A percentile compares a stretch with the other conserved stretches of the same genome.
phyloP scores from a whole-genome alignment of 2,329 filamentous ascomycete genomes.

The Diaporthe sp. region DNA sequence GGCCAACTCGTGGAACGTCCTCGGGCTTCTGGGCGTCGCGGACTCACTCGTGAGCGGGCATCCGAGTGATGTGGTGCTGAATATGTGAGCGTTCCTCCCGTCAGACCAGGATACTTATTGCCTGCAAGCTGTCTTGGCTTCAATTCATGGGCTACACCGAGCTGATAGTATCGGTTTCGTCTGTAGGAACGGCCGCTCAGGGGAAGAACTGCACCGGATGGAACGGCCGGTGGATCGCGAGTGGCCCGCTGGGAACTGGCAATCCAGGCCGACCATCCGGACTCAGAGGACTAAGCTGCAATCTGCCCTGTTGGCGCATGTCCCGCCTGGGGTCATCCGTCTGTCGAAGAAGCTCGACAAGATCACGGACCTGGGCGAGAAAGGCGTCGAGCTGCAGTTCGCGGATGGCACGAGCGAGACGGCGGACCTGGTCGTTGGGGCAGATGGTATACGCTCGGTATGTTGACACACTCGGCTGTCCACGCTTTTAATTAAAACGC shows the following conservation, averaged over 20 bases:
- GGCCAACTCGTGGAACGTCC: slow-evolving; percentile 53
- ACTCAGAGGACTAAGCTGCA: slow-evolving; percentile 58
- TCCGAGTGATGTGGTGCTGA: slow-evolving; percentile 38
- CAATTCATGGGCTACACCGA: background rate
- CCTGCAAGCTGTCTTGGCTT: background rate
- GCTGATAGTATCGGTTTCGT: background rate
- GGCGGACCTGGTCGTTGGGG: slow-evolving; percentile 64
- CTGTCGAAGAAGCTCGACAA: slow-evolving; percentile 59
- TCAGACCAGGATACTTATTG: background rate
- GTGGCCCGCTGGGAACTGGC: slow-evolving; percentile 39
- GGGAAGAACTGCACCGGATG: slow-evolving; percentile 46
- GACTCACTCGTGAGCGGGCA: slow-evolving; percentile 37
- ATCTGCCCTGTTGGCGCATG: slow-evolving; percentile 60
- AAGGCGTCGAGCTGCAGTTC: slow-evolving; percentile 59
- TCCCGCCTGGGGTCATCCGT: slow-evolving; percentile 59
- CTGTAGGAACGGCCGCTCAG: slow-evolving; percentile 48
- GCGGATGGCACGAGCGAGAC: slow-evolving; percentile 56
- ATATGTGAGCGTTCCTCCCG: slow-evolving; percentile 21
- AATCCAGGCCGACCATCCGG: slow-evolving; percentile 36
- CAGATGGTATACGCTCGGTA: slow-evolving; percentile 66
- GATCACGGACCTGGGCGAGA: slow-evolving; percentile 53
- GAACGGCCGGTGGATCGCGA: slow-evolving; percentile 41
- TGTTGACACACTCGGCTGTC: slow-evolving; percentile 11
- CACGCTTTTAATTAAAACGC: too few species aligned
- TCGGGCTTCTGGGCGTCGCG: slow-evolving; percentile 51